A percentile compares a stretch with the other conserved stretches of the same genome.
These are phyloP conservation scores for Venturia effusa DNA, from an alignment of 2,329 filamentous ascomycete species.

Conservation along the genomic window DNA sequence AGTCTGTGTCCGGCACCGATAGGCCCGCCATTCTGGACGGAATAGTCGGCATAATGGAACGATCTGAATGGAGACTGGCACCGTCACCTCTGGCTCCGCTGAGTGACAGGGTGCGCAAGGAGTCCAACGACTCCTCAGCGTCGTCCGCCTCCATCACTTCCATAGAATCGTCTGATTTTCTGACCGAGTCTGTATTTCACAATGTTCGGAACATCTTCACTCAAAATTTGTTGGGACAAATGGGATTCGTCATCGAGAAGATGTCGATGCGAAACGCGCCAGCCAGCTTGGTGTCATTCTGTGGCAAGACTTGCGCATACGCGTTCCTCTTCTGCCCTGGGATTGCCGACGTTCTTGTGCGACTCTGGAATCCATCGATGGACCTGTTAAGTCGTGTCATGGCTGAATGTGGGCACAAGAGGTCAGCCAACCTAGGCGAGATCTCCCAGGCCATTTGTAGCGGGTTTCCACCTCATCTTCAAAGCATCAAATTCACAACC, in stretches of 20 bases:
- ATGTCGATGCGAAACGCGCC: slow-evolving; percentile 69
- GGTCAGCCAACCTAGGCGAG: slow-evolving; percentile 35
- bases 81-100: slow-evolving; percentile 58
- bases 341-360: slow-evolving; percentile 70
- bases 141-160: slow-evolving; percentile 48
- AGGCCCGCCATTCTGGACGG: slow-evolving; percentile 70
- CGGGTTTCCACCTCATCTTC: slow-evolving; percentile 58
- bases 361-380: slow-evolving; percentile 65
- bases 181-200: slow-evolving; percentile 69
- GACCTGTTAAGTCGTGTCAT: slow-evolving; percentile 61
- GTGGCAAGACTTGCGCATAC: slow-evolving; percentile 82
- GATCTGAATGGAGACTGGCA: slow-evolving; percentile 73
- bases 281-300: slow-evolving; percentile 62
- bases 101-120: slow-evolving; percentile 34
- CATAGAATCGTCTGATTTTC: slow-evolving; percentile 44
- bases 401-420: slow-evolving; percentile 51
- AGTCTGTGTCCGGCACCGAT: slow-evolving; percentile 75
- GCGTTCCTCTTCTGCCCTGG: slow-evolving; percentile 89
- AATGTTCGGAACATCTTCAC: slow-evolving; percentile 83
- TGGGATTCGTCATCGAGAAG: slow-evolving; percentile 79
- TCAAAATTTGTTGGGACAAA: slow-evolving; percentile 70
- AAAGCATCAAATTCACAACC: slow-evolving; percentile 50
- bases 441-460: slow-evolving; percentile 52
- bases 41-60: slow-evolving; percentile 71
- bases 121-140: slow-evolving; percentile 13